A percentile compares a stretch with the other conserved stretches of the same genome.
These are phyloP conservation scores for Russula sp. DNA, from an alignment of 768 basidiomycete genomes.

Conservation along the genomic window DNA sequence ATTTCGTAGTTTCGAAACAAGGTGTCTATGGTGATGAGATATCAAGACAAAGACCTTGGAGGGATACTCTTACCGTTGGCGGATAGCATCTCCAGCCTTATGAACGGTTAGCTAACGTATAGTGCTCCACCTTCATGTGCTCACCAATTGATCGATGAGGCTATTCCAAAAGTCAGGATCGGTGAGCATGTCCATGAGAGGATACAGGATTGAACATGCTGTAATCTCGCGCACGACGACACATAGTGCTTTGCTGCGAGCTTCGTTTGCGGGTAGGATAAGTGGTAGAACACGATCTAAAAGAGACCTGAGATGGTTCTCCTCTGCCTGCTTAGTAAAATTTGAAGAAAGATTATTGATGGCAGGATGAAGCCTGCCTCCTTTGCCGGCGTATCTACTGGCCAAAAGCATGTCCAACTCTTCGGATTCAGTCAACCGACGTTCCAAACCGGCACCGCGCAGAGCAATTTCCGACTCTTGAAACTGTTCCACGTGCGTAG, in stretches of 20 bases:
- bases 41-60: constrained; percentile 23
- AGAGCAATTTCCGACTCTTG: constrained; percentile 83
- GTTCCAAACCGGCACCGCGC: constrained; percentile 74
- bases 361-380: constrained; percentile 71
- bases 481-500: constrained; percentile 83
- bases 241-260: constrained; percentile 57
- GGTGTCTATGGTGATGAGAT: constrained; percentile 41
- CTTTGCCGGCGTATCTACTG: constrained; percentile 65
- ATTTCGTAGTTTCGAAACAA: constrained; percentile 83
- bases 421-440: constrained; percentile 80
- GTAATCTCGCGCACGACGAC: constrained; percentile 77
- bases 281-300: constrained; percentile 65
- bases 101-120: constrained; percentile 5
- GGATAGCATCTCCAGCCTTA: constrained; percentile 61
- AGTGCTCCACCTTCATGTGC: constrained; percentile 27
- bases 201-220: constrained; percentile 74
- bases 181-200: constrained; percentile 84
- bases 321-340: constrained; percentile 85
- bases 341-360: constrained; percentile 83
- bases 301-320: constrained; percentile 68
- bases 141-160: constrained; percentile 83
- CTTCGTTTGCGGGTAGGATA: constrained; percentile 71
- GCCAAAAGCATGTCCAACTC: constrained; percentile 84
- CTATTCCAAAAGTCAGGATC: constrained; percentile 99
- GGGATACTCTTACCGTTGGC: constrained; percentile 56